A percentile compares a stretch with the other conserved stretches of the same genome.
phyloP scores from a whole-genome alignment of 2,329 filamentous ascomycete genomes.

The Cordyceps pruinosa region DNA sequence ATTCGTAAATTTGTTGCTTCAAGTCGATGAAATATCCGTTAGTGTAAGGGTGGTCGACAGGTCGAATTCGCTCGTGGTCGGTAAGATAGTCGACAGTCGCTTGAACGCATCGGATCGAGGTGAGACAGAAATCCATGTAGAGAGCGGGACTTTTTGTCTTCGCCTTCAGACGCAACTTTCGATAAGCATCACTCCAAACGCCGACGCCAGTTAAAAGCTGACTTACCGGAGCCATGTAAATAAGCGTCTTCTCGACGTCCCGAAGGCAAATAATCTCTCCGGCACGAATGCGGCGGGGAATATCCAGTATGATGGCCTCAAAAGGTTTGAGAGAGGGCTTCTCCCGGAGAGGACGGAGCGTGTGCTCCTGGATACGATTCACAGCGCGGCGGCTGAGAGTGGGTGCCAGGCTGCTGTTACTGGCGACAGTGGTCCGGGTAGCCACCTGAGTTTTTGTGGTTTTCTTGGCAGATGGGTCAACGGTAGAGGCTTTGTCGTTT shows the following conservation, averaged over 20 bases:
- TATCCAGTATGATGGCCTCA: conserved; percentile 69
- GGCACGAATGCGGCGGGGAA: conserved; percentile 70
- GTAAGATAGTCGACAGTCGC: conserved; percentile 78
- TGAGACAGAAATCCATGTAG: conserved; percentile 85
- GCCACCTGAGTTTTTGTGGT: conserved; percentile 26
- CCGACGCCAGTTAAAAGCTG: conserved; percentile 46
- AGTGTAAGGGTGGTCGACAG: conserved; percentile 83
- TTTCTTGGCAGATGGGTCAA: conserved; percentile 36
- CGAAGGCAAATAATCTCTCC: conserved; percentile 86
- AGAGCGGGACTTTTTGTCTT: conserved; percentile 60
- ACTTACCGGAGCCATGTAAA: conserved; percentile 94
- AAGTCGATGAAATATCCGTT: conserved; percentile 96
- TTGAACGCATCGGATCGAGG: conserved; percentile 83
- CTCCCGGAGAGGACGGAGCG: conserved; percentile 69
- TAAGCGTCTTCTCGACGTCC: conserved; percentile 88
- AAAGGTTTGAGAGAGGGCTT: conserved; percentile 72
- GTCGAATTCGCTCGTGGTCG: conserved; percentile 79
- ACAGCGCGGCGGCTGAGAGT: conserved; percentile 63
- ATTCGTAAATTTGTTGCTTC: conserved; percentile 84
- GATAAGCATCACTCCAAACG: conserved; percentile 59
- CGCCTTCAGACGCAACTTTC: conserved; percentile 69
- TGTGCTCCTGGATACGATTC: conserved; percentile 72
- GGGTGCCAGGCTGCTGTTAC: conserved; percentile 43
- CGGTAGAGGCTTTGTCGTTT: conserved; percentile 41
- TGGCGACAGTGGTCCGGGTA: conserved; percentile 50